Evolutionary conservation across 2,329 filamentous ascomycete species (phyloP), one percentile per base, ranked within the genome.

Genomic region (Colletotrichum truncatum): DNA sequence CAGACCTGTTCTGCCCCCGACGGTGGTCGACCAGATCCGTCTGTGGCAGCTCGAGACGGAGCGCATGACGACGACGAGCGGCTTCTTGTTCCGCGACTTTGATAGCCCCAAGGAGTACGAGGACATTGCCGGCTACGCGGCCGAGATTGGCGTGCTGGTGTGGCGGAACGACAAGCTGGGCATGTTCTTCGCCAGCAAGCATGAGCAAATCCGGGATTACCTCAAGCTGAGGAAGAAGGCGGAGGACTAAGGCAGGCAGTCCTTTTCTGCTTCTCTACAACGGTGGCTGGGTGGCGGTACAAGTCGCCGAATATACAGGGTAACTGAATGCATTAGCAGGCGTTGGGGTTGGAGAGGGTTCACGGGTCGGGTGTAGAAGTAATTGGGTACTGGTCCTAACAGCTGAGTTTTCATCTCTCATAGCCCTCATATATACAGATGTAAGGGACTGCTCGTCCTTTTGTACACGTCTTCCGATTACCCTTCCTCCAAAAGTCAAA

Each of bases 21-120:
- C 97, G 0, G 96, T 99, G 14, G 93, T 98, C 68, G 96, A 99
- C 78, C 96, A 99, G 82, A 98, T 99, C 73, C 87, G 94, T 2
- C 87, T 99, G 18, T 99, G 96, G 96, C 95, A 99, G 81, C 89
- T 98, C 55, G 96, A 99, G 78, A 94, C 95, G 69, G 96, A 99
- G 81, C 88, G 96, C 53, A 97, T 99, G 87, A 92, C 92, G 76
- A 89, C 92, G 2, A 93, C 89, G 5, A 82, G 86, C 1, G 96
- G 96, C 0, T 98, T 93, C 76, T 77, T 98, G 26, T 97, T 99
- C 82, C 91, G 91, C 73, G 95, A 98, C 68, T 97, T 98, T 74
- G 88, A 89, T 43, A 89, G 85, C 30, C 81, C 84, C 54, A 85
- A 85, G 60, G 92, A 94, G 75, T 96, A 93, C 74, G 82, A 87